Percentiles rank a stretch among this genome's conserved stretches.
Conservation (phyloP, 306 rosid genomes). For the Carpinus fangiana region DNA sequence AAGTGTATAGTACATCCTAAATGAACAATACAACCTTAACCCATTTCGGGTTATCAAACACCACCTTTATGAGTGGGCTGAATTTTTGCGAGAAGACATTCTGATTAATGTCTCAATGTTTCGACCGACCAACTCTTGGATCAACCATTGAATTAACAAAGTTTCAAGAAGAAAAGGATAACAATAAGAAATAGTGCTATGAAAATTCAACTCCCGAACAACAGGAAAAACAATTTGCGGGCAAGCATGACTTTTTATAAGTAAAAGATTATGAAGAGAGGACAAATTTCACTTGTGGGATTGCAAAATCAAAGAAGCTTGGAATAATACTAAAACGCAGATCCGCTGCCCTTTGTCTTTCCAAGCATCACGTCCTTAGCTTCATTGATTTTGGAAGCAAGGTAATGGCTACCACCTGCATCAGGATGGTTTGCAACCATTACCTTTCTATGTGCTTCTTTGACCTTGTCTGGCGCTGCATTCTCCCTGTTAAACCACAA, state of each 20-base stretch:
- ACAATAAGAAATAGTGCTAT: background rate
- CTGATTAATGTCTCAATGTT: too few relatives aligned
- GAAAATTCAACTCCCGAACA: background rate
- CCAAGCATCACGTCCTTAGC: slow-evolving; percentile 73
- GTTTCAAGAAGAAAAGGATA: too few relatives aligned
- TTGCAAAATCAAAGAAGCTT: slow-evolving; percentile 7
- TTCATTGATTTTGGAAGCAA: slow-evolving; percentile 76
- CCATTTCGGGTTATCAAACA: too few relatives aligned
- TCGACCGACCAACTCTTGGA: too few relatives aligned
- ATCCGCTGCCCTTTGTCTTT: slow-evolving; percentile 55
- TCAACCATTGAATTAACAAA: too few relatives aligned
- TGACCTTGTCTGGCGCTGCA: slow-evolving; percentile 58
- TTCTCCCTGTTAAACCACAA: slow-evolving; percentile 51
- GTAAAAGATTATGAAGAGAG: background rate
- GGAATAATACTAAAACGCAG: slow-evolving; percentile 46
- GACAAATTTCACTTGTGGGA: background rate
- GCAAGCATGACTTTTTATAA: slow-evolving; percentile 2
- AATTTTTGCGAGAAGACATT: too few relatives aligned
- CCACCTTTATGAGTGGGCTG: too few relatives aligned
- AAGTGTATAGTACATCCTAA: too few relatives aligned
- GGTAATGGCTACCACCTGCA: slow-evolving; percentile 81
- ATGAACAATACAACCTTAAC: too few relatives aligned
- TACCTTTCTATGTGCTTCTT: slow-evolving; percentile 74
- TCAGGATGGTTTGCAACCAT: slow-evolving; percentile 89
- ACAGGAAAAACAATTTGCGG: background rate